These are phyloP conservation scores for Myrica gale DNA, from an alignment of 306 rosid species.

Conservation along the genomic window DNA sequence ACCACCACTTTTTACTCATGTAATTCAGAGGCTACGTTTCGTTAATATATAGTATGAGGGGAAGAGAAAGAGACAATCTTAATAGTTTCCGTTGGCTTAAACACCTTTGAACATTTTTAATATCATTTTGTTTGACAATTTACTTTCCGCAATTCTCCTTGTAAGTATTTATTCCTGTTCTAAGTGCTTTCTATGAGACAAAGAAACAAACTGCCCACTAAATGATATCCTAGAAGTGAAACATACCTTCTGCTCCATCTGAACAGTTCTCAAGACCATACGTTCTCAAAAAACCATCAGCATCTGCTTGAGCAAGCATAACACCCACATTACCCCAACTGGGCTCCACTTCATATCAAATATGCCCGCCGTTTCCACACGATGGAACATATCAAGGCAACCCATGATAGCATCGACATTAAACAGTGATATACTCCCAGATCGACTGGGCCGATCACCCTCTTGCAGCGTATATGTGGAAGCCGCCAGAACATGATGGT, in stretches of 20 bases:
- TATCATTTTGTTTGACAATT: neutral
- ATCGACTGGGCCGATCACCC: conserved; percentile 59
- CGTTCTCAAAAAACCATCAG: conserved; percentile 78
- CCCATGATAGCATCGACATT: conserved; percentile 37
- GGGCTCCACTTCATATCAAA: conserved; percentile 89
- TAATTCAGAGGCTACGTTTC: neutral
- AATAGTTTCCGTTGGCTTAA: neutral
- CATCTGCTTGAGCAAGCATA: conserved; percentile 74
- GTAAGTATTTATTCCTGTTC: neutral
- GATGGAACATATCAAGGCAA: conserved; percentile 45
- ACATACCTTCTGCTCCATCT: conserved; percentile 53
- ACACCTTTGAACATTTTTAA: neutral
- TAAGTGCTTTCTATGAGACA: neutral
- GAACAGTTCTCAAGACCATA: conserved; percentile 40
- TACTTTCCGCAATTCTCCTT: neutral
- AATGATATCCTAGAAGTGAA: neutral
- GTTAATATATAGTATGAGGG: neutral
- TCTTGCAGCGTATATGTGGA: conserved; percentile 79
- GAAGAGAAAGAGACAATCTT: neutral
- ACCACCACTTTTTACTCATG: neutral
- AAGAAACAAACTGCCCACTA: neutral
- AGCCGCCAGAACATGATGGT: conserved; percentile 62
- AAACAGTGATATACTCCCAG: conserved; percentile 78
- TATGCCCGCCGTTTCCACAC: conserved; percentile 57
- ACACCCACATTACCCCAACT: conserved; percentile 39